Evolutionary conservation across 306 rosid species (phyloP), one percentile per base, ranked within the genome.

Genomic region (Trifolium pratense): DNA sequence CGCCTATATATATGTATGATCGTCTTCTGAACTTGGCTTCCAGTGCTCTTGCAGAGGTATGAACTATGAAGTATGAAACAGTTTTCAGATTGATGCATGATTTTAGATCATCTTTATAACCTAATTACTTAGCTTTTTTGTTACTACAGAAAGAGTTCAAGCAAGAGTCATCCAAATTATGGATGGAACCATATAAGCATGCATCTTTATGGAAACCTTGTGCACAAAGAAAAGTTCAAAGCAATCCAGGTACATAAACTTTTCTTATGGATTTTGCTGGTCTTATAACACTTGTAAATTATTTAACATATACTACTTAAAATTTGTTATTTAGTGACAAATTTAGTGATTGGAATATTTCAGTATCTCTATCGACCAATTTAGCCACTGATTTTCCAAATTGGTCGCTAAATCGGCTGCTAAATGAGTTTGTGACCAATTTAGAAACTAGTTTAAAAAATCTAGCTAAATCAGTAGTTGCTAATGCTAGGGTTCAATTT

Each of bases 181-280:
- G 97, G 99, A 68, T 56, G 61, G 95, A 91, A 70, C 93, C 92
- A 53, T 73, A 78, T 83, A 71, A 71, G 23, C 83, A 75, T 34
- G 89, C 84, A 40, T 77, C 95, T 77, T 71, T 74, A 39, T 88
- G 98, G 98, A 79, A 87, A 87, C 97, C 97, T 36, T 91, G 97
- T 66, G 90, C 92, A 12, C 90, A 87, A 70, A 86, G 79, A 80
- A 83, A 91, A 40, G 70, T 58, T 79, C 46, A 48, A 43, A 67
- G 43, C 20, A 61, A 82, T 76, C 71, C 34, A 9, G 91, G 98
- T 93, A 81, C 29, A 40, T 46, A 59, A 36, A 52, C 42, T 71
- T 48, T 78, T 59, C 37, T 39, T 51, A 16, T 26, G 37, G 58
- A 34, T 59, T 10, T 60, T 13, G 6, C 18, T 9, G 75, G 11